These are phyloP conservation scores for Filobasidium uniguttulatum DNA, from an alignment of 1,284 basidiomycete species.

Conservation along the genomic window DNA sequence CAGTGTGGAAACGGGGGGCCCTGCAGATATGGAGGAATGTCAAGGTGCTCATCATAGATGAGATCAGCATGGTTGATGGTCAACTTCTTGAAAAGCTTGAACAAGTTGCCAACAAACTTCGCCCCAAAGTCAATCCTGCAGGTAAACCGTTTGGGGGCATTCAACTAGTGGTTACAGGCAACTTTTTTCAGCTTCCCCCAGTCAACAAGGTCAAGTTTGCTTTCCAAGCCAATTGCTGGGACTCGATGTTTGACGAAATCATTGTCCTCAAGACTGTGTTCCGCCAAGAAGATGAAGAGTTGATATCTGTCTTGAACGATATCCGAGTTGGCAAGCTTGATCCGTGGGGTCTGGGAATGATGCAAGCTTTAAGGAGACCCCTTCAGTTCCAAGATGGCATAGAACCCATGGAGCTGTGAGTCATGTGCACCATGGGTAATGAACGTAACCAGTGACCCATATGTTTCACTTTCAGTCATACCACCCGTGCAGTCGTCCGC, in stretches of 20 bases:
- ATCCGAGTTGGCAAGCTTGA: conserved; percentile 66
- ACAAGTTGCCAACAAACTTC: conserved; percentile 33
- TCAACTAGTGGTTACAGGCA: conserved; percentile 83
- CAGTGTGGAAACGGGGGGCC: conserved; percentile 54
- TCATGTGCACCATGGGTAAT: too few relatives aligned
- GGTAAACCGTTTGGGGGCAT: conserved; percentile 80
- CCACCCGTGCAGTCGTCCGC: conserved; percentile 48
- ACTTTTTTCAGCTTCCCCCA: conserved; percentile 95
- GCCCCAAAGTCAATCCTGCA: conserved; percentile 48
- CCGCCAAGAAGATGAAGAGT: conserved; percentile 47
- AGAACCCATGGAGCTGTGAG: conserved; percentile 47
- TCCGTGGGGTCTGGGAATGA: conserved; percentile 45
- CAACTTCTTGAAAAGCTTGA: conserved; percentile 45
- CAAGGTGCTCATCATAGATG: conserved; percentile 82
- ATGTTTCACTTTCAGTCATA: background rate
- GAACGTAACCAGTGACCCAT: background rate
- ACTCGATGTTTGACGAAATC: conserved; percentile 55
- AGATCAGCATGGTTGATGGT: conserved; percentile 96
- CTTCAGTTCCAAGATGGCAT: conserved; percentile 16
- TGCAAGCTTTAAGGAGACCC: conserved; percentile 48
- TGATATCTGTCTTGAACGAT: conserved; percentile 79
- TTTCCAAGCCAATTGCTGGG: conserved; percentile 81
- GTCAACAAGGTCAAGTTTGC: conserved; percentile 63
- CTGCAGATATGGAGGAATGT: conserved; percentile 55
- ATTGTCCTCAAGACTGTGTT: conserved; percentile 86